A percentile compares a stretch with the other conserved stretches of the same genome.
phyloP scores from a whole-genome alignment of 2,329 filamentous ascomycete genomes.

The Claviceps digitariae region DNA sequence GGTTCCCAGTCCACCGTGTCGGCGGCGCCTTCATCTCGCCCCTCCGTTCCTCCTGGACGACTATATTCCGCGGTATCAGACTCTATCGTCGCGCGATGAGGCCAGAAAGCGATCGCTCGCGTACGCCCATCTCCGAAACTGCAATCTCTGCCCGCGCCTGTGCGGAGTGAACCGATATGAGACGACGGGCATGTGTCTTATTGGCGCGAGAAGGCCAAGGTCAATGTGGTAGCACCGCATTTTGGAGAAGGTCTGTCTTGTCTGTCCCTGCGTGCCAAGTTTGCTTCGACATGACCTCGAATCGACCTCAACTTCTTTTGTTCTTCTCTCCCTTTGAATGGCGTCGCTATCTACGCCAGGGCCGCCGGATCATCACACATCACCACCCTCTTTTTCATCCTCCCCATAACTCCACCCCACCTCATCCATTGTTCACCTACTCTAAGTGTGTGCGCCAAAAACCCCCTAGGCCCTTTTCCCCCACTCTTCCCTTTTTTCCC shows the following conservation, averaged over 20 bases:
- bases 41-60: constrained; percentile 59
- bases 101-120: constrained; percentile 61
- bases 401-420: too few relatives aligned
- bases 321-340: not conserved
- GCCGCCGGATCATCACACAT: too few relatives aligned
- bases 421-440: too few relatives aligned
- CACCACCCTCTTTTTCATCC: not conserved
- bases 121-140: constrained; percentile 62
- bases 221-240: constrained; percentile 75
- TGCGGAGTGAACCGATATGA: constrained; percentile 75
- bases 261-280: not conserved
- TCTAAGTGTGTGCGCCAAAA: not conserved
- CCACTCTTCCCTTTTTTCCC: not conserved
- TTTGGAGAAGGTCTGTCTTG: constrained; percentile 52
- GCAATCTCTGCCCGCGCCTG: constrained; percentile 66
- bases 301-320: not conserved
- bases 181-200: constrained; percentile 63
- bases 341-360: not conserved
- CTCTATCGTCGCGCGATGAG: constrained; percentile 52
- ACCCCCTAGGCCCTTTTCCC: not conserved
- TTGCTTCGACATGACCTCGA: not conserved
- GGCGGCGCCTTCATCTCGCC: constrained; percentile 34
- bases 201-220: constrained; percentile 60
- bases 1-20: constrained; percentile 5
- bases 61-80: constrained; percentile 60